Conservation (phyloP, 176 grass and related monocot species). For the Phoenix dactylifera region DNA sequence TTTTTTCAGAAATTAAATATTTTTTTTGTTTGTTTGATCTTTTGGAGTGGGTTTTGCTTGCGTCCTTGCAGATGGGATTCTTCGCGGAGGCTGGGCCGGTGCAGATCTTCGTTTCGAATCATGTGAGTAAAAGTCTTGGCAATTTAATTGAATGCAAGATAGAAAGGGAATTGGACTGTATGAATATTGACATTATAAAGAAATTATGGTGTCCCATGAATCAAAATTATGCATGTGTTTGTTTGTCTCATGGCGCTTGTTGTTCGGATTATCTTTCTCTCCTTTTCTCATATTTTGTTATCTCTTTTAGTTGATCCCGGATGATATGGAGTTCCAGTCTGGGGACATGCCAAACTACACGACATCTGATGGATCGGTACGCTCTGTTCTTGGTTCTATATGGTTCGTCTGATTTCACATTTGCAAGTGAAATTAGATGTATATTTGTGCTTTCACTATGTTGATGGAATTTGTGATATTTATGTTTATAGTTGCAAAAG, state of each 20-base stretch:
- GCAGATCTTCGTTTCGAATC: conserved; percentile 95
- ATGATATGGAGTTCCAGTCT: conserved; percentile 89
- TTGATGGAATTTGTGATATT: too few relatives aligned
- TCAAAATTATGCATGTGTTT: too few relatives aligned
- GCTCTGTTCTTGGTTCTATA: neutral
- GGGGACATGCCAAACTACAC: conserved; percentile 91
- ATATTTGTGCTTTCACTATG: too few relatives aligned
- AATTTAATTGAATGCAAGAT: too few relatives aligned
- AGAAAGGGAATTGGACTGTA: too few relatives aligned
- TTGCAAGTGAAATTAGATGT: too few relatives aligned
- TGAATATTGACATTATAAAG: too few relatives aligned
- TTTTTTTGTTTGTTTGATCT: neutral
- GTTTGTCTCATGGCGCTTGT: neutral
- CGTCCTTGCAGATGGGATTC: conserved; percentile 80
- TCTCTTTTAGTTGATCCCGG: conserved; percentile 67
- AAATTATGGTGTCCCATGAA: too few relatives aligned
- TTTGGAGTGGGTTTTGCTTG: neutral
- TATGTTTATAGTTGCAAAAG: too few relatives aligned
- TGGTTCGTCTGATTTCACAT: too few relatives aligned
- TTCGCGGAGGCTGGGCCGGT: conserved; percentile 92
- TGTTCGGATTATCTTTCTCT: neutral
- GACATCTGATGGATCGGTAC: conserved; percentile 91
- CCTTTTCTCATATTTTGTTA: neutral
- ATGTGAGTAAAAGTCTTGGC: conserved; percentile 46
- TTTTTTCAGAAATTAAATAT: neutral